Evolutionary conservation across 2,329 filamentous ascomycete species (phyloP).

Genomic region (Rhexocercosporidium sp.): DNA sequence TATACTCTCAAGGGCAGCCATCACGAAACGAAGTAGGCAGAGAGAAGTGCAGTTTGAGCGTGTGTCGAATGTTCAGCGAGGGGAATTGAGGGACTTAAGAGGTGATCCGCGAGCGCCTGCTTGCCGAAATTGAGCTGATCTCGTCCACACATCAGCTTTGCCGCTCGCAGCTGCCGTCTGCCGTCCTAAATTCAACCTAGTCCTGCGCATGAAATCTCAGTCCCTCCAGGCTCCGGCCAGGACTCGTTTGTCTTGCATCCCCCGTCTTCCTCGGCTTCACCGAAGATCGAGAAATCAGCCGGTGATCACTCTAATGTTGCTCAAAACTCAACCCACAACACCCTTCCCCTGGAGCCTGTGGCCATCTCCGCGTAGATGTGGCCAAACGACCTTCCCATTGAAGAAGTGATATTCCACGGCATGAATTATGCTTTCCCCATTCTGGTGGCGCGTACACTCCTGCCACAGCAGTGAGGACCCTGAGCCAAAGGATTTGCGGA

Average conservation of each 20-base stretch:
- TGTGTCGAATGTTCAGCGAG: too few species aligned
- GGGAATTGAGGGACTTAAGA: too few species aligned
- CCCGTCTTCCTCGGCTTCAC: not conserved
- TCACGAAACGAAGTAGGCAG: too few species aligned
- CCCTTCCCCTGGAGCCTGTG: not conserved
- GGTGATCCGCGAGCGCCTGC: not conserved
- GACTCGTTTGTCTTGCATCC: not conserved
- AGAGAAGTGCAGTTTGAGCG: too few species aligned
- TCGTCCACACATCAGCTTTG: conserved; percentile 7
- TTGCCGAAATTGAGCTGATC: not conserved
- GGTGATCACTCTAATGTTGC: too few species aligned
- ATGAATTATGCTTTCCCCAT: not conserved
- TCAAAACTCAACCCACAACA: not conserved
- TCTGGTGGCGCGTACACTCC: not conserved
- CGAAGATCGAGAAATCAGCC: not conserved
- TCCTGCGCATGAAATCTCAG: conserved; percentile 5
- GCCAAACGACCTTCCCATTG: not conserved
- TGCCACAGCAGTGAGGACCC: not conserved
- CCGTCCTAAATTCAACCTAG: conserved; percentile 6
- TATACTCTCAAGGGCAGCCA: too few species aligned
- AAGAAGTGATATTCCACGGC: not conserved
- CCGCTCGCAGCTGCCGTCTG: not conserved
- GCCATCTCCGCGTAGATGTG: not conserved
- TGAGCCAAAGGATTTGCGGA: not conserved
- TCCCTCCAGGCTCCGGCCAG: conserved; percentile 1